Base-by-base conservation (phyloP, 352 stramenopile genomes). In the Phytophthora macrochlamydospora region DNA sequence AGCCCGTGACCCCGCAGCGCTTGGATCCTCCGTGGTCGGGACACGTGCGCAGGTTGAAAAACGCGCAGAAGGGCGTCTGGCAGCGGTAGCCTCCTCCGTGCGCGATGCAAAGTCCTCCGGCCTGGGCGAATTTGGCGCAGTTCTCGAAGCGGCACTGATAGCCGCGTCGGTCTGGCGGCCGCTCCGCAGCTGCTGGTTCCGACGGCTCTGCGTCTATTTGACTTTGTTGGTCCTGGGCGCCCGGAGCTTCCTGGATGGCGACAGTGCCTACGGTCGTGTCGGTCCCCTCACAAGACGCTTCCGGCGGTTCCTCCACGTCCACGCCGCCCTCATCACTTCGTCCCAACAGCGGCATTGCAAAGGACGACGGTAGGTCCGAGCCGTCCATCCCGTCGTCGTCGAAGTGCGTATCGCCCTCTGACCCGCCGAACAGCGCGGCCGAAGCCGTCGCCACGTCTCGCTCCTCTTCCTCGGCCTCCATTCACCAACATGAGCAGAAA, bases 1-100 rank as follows among this genome's bases (percentile, higher is more conserved):
- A 90, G 30, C 82, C 80, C 2, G 67, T 65, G 31, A 85, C 45
- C 9, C 69, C 69, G 62, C 85, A 93, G 38, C 83, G 85, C 62
- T n/a, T 90, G 30, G 79, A 87, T 11, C 83, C 83, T 55, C 87
- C 87, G 50, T 94, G 85, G 28, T 91, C 81, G 24, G 85, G 81
- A 61, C 87, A 94, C 49, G 83, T 90, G 31, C 86, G 85, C 43
- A 87, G 56, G 51, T 90, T 89, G 55, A 80, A 91, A 52, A 85
- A 87, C 28, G 78, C 72, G 44, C 87, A 94, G 44, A 87, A 90
- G 6, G 82, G 76, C 31, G 81, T 88, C 53, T 91, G 80, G 59
- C 87, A 94, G 54, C 81, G 80, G 55, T 90, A 85, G 29, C 84
- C 84, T 4, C 83, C 84, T 7, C 84, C 84, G 59, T 93, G 85